These are phyloP conservation scores for Microthyrium microscopicum DNA, from an alignment of 2,329 filamentous ascomycete species.

Conservation along the genomic window DNA sequence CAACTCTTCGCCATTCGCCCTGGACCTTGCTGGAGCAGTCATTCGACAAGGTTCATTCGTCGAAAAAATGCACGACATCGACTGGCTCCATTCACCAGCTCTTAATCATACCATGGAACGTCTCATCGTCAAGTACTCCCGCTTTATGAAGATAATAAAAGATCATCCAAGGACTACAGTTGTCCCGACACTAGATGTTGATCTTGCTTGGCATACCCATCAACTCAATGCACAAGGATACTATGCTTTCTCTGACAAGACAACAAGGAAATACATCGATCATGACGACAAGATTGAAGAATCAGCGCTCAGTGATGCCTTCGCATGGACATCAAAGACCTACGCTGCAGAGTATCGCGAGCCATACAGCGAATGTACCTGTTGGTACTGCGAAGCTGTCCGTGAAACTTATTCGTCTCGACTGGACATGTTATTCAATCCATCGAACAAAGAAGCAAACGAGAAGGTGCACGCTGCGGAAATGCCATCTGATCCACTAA, in stretches of 20 bases:
- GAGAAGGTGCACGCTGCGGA: conserved; percentile 18
- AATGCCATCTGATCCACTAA: conserved; percentile 30
- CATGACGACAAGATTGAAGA: conserved; percentile 77
- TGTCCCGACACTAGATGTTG: conserved; percentile 59
- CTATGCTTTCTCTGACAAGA: conserved; percentile 36
- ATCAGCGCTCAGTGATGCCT: conserved; percentile 42
- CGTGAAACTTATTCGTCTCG: conserved; percentile 25
- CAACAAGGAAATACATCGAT: conserved; percentile 46
- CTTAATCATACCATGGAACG: conserved; percentile 46
- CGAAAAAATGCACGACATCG: conserved; percentile 59
- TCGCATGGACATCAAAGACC: conserved; percentile 54
- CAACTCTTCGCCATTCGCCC: conserved; percentile 45
- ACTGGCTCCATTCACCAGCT: conserved; percentile 61
- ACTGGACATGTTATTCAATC: conserved; percentile 6
- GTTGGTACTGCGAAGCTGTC: conserved; percentile 69
- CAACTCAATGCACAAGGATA: conserved; percentile 50
- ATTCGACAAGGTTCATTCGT: conserved; percentile 49
- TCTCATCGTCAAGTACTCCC: conserved; percentile 45
- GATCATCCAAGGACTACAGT: conserved; percentile 29
- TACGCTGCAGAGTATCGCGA: conserved; percentile 50
- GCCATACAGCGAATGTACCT: conserved; percentile 62
- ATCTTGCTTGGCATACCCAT: conserved; percentile 68
- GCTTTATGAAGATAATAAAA: conserved; percentile 46
- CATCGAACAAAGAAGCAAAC: conserved; percentile 14
- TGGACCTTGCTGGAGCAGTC: conserved; percentile 50